Percentiles rank a stretch among this genome's conserved stretches.
These are phyloP conservation scores for Acacia melanoxylon DNA, from an alignment of 306 rosid species.

Conservation along the genomic window DNA sequence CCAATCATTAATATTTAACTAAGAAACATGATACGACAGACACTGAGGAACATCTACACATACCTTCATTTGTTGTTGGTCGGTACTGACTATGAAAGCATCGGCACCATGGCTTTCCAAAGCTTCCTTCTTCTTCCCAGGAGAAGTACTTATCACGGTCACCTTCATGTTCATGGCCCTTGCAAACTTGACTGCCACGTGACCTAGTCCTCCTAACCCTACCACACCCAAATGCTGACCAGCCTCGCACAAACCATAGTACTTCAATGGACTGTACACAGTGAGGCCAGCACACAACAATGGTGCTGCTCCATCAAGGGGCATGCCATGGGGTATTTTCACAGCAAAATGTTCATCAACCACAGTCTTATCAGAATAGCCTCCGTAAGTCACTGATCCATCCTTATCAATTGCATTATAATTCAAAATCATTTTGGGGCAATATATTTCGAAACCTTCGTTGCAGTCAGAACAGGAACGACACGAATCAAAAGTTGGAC, in stretches of 20 bases:
- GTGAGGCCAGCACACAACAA: slow-evolving; percentile 54
- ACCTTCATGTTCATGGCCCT: slow-evolving; percentile 47
- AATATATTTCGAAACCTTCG: slow-evolving; percentile 34
- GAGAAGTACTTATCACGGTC: slow-evolving; percentile 48
- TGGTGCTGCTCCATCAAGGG: slow-evolving; percentile 44
- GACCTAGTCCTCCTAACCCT: slow-evolving; percentile 53
- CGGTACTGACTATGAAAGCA: slow-evolving; percentile 45
- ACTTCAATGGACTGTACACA: slow-evolving; percentile 50
- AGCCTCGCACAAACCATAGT: slow-evolving; percentile 33
- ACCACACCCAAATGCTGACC: slow-evolving; percentile 46
- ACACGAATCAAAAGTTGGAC: slow-evolving; percentile 38
- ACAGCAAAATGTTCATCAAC: slow-evolving; percentile 33
- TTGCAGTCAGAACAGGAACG: slow-evolving; percentile 37
- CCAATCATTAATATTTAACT: neutral
- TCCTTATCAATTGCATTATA: slow-evolving; percentile 31
- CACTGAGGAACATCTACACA: no score
- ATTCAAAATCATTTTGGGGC: slow-evolving; percentile 37
- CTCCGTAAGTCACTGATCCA: slow-evolving; percentile 46
- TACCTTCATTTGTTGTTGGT: slow-evolving; percentile 43
- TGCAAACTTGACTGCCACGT: slow-evolving; percentile 55
- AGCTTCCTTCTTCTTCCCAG: slow-evolving; percentile 47
- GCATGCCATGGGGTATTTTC: slow-evolving; percentile 25
- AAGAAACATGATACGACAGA: no score
- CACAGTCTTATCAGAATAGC: slow-evolving; percentile 39
- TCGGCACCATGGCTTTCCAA: slow-evolving; percentile 45